Evolutionary conservation across 2,329 filamentous ascomycete genomes (phyloP).

Genomic region (Chaetomium sp.): DNA sequence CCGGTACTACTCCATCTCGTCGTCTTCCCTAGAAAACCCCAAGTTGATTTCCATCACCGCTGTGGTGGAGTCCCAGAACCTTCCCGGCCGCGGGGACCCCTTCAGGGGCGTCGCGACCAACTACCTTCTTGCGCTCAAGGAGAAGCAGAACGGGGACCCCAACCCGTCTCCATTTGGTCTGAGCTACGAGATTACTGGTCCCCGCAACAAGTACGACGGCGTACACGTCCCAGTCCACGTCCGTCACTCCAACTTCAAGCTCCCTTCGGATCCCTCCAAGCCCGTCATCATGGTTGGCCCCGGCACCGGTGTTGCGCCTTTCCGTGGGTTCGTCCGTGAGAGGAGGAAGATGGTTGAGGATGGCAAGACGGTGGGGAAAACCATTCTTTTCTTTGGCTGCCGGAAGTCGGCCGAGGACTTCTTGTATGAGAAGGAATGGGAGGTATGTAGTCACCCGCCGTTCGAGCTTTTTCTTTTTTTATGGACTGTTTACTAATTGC

Average conservation of each 20-base stretch:
- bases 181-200: slow-evolving; percentile 80
- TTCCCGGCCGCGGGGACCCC: slow-evolving; percentile 67
- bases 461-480: not conserved
- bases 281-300: slow-evolving; percentile 95
- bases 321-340: slow-evolving; percentile 93
- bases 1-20: slow-evolving; percentile 98
- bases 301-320: slow-evolving; percentile 92
- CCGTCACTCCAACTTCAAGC: slow-evolving; percentile 97
- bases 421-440: slow-evolving; percentile 85
- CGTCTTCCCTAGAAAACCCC: slow-evolving; percentile 87
- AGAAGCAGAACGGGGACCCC: slow-evolving; percentile 89
- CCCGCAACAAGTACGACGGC: slow-evolving; percentile 94
- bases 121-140: slow-evolving; percentile 88
- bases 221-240: slow-evolving; percentile 93
- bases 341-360: slow-evolving; percentile 74
- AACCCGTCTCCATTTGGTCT: slow-evolving; percentile 75
- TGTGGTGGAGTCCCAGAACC: slow-evolving; percentile 76
- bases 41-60: slow-evolving; percentile 94
- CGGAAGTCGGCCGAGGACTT: slow-evolving; percentile 84
- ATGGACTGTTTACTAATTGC: slow-evolving; percentile 7
- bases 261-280: slow-evolving; percentile 89
- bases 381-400: slow-evolving; percentile 92
- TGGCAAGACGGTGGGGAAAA: slow-evolving; percentile 78
- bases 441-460: slow-evolving; percentile 52
- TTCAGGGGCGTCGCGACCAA: slow-evolving; percentile 97